Percentiles rank a stretch among this genome's conserved stretches.
Conservation (phyloP, 164 flowering plant species). For the Sextonia rubra region DNA sequence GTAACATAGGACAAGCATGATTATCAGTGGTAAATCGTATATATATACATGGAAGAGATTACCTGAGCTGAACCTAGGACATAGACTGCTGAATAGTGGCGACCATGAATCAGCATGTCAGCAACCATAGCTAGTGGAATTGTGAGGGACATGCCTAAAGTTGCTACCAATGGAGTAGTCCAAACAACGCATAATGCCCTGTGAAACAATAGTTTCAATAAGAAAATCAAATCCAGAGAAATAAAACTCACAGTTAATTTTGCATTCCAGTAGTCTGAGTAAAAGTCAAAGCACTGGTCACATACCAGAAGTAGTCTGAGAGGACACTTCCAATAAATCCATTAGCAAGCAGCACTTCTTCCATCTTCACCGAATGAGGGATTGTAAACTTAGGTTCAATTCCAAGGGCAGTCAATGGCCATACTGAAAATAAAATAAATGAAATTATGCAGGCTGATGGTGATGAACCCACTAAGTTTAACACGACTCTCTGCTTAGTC, state of each 20-base stretch:
- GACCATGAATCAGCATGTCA: slow-evolving; percentile 63
- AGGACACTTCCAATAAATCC: slow-evolving; percentile 59
- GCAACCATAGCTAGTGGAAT: slow-evolving; percentile 75
- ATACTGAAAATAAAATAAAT: slow-evolving; percentile 31
- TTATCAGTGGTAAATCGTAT: too few species aligned
- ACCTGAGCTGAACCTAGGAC: slow-evolving; percentile 63
- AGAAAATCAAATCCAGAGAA: background rate
- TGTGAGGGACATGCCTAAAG: slow-evolving; percentile 62
- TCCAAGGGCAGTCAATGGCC: slow-evolving; percentile 49
- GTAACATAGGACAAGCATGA: too few species aligned
- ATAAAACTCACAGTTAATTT: background rate
- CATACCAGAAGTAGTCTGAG: slow-evolving; percentile 60
- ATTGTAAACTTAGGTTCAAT: slow-evolving; percentile 49
- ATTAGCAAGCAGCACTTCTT: slow-evolving; percentile 43
- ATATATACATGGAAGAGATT: background rate
- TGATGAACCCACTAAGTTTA: too few species aligned
- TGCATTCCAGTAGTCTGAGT: background rate
- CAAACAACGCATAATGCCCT: slow-evolving; percentile 76
- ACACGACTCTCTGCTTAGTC: too few species aligned
- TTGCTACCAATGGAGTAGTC: slow-evolving; percentile 68
- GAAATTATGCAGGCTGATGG: background rate
- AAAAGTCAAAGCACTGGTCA: background rate
- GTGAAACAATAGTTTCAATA: background rate
- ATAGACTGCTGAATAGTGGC: slow-evolving; percentile 55
- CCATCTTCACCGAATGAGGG: slow-evolving; percentile 41